Base-by-base conservation (phyloP, 2,329 filamentous ascomycete species). In the Aspergillus chevalieri region DNA sequence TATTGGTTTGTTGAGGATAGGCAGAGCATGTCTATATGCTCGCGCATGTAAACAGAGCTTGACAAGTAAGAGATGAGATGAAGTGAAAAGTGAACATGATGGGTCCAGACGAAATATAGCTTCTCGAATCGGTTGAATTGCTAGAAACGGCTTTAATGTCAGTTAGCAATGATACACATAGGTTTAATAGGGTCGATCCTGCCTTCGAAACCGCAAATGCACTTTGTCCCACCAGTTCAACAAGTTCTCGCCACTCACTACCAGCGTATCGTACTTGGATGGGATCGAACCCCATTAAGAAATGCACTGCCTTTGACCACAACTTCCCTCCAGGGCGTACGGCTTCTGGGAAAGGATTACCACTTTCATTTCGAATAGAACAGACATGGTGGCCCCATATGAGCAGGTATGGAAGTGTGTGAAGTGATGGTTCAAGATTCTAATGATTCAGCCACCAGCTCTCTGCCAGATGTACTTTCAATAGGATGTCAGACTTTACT, bases 391-490 rank as follows among this genome's bases (percentile, higher is more conserved):
- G 70, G 43, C 73, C 65, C 34, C 86, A 71, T 43, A 79, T 70
- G 53, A 74, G 76, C 45, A 82, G 67, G 65, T 84, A 86, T 7
- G 79, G 72, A 53, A 85, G 73, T 15, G 79, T 78, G 62, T 86
- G 81, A 36, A 74, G 65, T 6, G 75, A 65, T 17, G 84, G 82
- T 57, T 84, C 74, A 50, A 84, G 57, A 33, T 57, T 50, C 62
- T 67, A 22, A 41, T 41, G 19, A 12, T 21, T 3, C 38, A 22
- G 9, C 26, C 26, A 28, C 12, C 26, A 28, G 10, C 10, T 10
- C 26, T 28, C 26, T 28, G 26, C 26, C 26, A 28, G 12, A 28
- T 28, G 3, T 10, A 28, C 26, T 28, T 5, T 28, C 10, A 10
- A 28, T 12, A 2, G 10, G 26, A 38, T 30, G 22, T 6, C 6